Evolutionary conservation across 805 yeast genomes (phyloP), one percentile per base, ranked within the genome.

Genomic region (Cyberlindnera japonica): DNA sequence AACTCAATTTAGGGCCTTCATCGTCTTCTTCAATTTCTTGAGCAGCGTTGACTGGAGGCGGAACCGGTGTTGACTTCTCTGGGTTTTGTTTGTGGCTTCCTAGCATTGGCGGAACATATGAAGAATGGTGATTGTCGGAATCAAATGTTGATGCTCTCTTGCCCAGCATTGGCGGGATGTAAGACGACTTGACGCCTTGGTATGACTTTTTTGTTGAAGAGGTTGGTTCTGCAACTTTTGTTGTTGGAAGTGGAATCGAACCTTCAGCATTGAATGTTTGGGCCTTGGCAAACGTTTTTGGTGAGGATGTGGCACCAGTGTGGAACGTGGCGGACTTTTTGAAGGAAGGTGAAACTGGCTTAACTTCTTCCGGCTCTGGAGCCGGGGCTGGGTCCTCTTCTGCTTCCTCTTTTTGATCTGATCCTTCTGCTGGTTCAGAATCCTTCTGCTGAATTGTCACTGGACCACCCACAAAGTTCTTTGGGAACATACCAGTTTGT

Each of bases 401-500:
- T 3, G 29, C n/a, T 15, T 20, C 41, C 14, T 33, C 33, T 14
- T 40, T 38, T 26, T 24, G 33, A n/a, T 35, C 37, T 15, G 29
- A 17, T 39, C 25, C 33, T 24, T 38, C 40, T 19, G 23, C 41
- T 18, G 29, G 14, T 36, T 41, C 38, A 5, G n/a, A n/a, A n/a
- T n/a, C n/a, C n/a, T n/a, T n/a, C n/a, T n/a, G n/a, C n/a, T n/a
- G n/a, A n/a, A n/a, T n/a, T n/a, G n/a, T n/a, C n/a, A n/a, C n/a
- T n/a, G 46, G 41, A 4, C 34, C 54, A 14, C 45, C 77, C 5
- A 91, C 98, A 65, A 87, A 91, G 55, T 78, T 79, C 58, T 75
- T 77, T 4, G 99, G 99, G 54, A 93, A 93, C 67, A 90, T 81
- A 7, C 99, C 99, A 16, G 74, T 62, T 33, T 65, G 62, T 19